Percentiles rank a stretch among this genome's conserved stretches.
Conservation (phyloP, 106 monocot genomes). For the Dendrobium huoshanense region DNA sequence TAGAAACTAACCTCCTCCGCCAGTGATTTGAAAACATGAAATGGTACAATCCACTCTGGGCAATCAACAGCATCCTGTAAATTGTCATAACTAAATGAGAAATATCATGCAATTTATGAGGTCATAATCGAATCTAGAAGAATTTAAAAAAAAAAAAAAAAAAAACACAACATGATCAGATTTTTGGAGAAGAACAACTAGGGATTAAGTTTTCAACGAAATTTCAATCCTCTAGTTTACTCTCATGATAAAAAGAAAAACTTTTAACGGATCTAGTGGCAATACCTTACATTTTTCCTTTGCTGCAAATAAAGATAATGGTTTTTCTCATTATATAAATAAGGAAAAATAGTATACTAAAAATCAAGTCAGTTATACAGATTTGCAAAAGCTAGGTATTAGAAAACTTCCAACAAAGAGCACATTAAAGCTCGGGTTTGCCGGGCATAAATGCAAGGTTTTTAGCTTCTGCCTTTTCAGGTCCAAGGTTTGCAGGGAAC, state of each 20-base stretch:
- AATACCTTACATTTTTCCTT: not conserved
- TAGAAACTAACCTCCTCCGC: conserved; percentile 69
- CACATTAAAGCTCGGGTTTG: not conserved
- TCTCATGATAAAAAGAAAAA: not conserved
- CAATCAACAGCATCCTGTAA: conserved; percentile 97
- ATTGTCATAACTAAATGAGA: conserved; percentile 3
- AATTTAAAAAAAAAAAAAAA: not conserved
- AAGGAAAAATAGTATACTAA: not conserved
- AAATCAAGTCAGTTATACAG: not conserved
- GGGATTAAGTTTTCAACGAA: not conserved
- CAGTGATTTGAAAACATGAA: conserved; percentile 75
- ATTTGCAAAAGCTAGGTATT: not conserved
- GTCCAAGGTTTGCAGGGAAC: not conserved
- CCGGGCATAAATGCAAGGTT: not conserved
- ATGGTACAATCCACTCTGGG: conserved; percentile 99
- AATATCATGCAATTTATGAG: not conserved
- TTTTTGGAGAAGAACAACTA: not conserved
- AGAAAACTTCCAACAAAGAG: not conserved
- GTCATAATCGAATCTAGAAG: not conserved
- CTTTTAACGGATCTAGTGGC: not conserved
- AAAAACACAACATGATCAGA: not conserved
- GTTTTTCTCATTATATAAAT: not conserved
- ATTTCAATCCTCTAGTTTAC: not conserved
- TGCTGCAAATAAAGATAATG: not conserved
- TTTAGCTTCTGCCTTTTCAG: not conserved